Base-by-base conservation (phyloP, 148 eudicot species). In the Oxyria digyna region DNA sequence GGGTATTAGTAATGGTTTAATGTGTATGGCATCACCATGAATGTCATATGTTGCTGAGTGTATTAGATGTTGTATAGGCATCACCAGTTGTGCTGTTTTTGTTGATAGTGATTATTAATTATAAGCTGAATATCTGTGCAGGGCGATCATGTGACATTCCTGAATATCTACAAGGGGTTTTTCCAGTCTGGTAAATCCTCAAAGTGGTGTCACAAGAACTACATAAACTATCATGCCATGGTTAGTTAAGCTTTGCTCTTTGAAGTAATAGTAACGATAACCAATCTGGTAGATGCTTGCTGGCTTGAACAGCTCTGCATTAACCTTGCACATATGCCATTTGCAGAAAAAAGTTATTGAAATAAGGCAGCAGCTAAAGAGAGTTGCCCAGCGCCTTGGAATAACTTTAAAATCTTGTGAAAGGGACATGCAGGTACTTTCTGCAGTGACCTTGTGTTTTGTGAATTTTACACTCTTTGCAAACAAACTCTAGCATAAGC, bases 71-170 rank as follows among this genome's bases (percentile, higher is more conserved):
- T 57, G 7, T 14, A 14, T 27, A 11, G 37, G n/a, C 37, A 26
- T 24, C 33, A 11, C 32, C 31, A 23, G 23, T 27, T 52, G 7
- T 52, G 29, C 64, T 14, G 17, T 12, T 57, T 26, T 12, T 57
- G 18, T 13, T 46, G 13, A 57, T 57, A 17, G 8, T 29, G 8
- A 57, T 29, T 57, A 27, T 35, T 57, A 26, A 29, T 57, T 27
- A 26, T 14, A 27, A 15, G 65, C 9, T 59, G 7, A 66, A 37
- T 66, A 10, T 35, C n/a, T 66, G 57, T 81, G 77, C 96, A 95
- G 99, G 99, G 99, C 65, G 97, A 95, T 70, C 97, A 91, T 83
- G 87, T 95, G 67, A 91, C 97, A 73, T 95, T 91, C 77, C 87
- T 95, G 27, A 95, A 95, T 78, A 87, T 95, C 55, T 95, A 95